Conservation (phyloP, 768 basidiomycete genomes). For the Boletus pseudopeckii region DNA sequence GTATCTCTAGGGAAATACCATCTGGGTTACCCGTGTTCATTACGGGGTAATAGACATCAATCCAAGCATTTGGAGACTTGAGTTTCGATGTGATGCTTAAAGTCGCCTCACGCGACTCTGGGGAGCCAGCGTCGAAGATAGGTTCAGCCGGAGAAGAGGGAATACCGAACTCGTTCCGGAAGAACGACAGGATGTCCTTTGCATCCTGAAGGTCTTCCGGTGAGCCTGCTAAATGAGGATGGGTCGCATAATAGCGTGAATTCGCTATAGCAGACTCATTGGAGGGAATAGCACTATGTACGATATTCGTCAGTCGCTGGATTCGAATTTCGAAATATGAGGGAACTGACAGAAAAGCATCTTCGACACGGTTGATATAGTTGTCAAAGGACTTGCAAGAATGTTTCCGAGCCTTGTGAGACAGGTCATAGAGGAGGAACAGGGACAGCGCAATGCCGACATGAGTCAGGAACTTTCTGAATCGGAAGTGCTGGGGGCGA, state of each 20-base stretch:
- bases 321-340: background rate
- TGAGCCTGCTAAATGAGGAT: conserved; percentile 73
- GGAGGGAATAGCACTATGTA: conserved; percentile 50
- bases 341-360: conserved; percentile 34
- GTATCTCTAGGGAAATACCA: conserved; percentile 63
- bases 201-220: conserved; percentile 60
- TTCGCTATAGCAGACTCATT: conserved; percentile 53
- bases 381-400: conserved; percentile 12
- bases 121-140: conserved; percentile 69
- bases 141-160: conserved; percentile 39
- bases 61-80: conserved; percentile 64
- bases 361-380: conserved; percentile 25
- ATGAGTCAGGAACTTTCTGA: background rate
- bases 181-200: conserved; percentile 59
- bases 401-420: conserved; percentile 6
- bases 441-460: conserved; percentile 4
- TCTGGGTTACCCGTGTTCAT: conserved; percentile 66
- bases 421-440: conserved; percentile 11
- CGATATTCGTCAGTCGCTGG: background rate
- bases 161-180: conserved; percentile 64
- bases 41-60: conserved; percentile 85
- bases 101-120: conserved; percentile 64
- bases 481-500: background rate
- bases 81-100: conserved; percentile 47
- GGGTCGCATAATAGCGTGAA: conserved; percentile 57